A percentile compares a stretch with the other conserved stretches of the same genome.
phyloP scores from a whole-genome alignment of 345 rosid genomes.

The Lumnitzera littorea region DNA sequence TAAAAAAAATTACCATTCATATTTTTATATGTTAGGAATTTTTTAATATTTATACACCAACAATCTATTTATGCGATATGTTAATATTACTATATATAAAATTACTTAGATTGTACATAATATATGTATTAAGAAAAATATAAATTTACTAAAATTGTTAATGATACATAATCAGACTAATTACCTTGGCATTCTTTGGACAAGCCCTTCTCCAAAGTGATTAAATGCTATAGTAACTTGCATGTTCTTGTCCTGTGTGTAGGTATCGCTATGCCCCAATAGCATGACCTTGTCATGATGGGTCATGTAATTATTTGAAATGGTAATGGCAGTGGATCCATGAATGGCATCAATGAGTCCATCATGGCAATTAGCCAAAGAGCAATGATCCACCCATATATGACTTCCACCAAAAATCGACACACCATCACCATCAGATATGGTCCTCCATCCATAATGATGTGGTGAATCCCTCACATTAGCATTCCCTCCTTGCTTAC shows the following conservation, averaged over 20 bases:
- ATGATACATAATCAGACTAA: background rate
- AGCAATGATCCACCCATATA: slow-evolving; percentile 78
- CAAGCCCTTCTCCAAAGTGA: slow-evolving; percentile 85
- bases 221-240: slow-evolving; percentile 81
- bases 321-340: slow-evolving; percentile 70
- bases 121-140: background rate
- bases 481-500: slow-evolving; percentile 80
- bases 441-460: slow-evolving; percentile 61
- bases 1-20: no score
- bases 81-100: no score
- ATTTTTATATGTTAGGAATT: no score
- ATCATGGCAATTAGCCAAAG: slow-evolving; percentile 60
- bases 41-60: no score
- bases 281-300: slow-evolving; percentile 84
- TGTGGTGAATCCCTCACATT: slow-evolving; percentile 56
- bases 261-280: slow-evolving; percentile 67
- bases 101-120: background rate
- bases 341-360: slow-evolving; percentile 68
- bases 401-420: slow-evolving; percentile 79
- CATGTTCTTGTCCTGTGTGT: slow-evolving; percentile 66
- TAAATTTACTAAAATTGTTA: background rate
- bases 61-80: no score
- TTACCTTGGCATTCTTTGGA: slow-evolving; percentile 28
- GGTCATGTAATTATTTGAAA: slow-evolving; percentile 72
- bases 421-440: slow-evolving; percentile 80